phyloP scores from a whole-genome alignment of 257 asterid genomes.

The Schizonepeta tenuifolia region DNA sequence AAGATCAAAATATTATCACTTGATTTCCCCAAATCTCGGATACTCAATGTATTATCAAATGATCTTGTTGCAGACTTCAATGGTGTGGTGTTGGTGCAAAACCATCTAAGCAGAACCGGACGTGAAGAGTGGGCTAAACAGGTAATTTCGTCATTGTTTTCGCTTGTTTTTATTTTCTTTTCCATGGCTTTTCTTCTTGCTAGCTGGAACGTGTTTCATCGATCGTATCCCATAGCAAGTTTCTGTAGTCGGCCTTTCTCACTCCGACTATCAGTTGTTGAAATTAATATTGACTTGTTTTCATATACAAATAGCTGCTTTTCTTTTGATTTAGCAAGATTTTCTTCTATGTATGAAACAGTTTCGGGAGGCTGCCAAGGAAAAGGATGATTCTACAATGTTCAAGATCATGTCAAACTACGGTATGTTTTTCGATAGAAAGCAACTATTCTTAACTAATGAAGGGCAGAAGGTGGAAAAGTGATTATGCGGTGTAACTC shows the following conservation, averaged over 20 bases:
- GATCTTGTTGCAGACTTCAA: slow-evolving; percentile 72
- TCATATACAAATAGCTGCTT: neutral
- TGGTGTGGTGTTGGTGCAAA: slow-evolving; percentile 92
- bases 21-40: neutral
- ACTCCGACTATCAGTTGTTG: neutral
- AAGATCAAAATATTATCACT: slow-evolving; percentile 1
- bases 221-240: neutral
- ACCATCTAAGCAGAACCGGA: slow-evolving; percentile 81
- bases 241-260: neutral
- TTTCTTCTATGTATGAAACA: slow-evolving; percentile 30
- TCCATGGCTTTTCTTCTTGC: neutral
- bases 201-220: neutral
- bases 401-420: slow-evolving; percentile 82
- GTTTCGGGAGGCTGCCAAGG: slow-evolving; percentile 83
- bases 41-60: slow-evolving; percentile 18
- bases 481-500: slow-evolving; percentile 25
- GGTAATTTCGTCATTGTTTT: slow-evolving; percentile 44
- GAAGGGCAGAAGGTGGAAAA: neutral
- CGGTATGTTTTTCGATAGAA: slow-evolving; percentile 49
- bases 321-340: neutral
- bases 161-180: neutral
- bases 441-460: neutral
- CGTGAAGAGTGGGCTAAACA: slow-evolving; percentile 95
- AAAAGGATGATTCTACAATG: slow-evolving; percentile 62
- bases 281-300: neutral